Evolutionary conservation across 345 rosid genomes (phyloP).

Genomic region (Eucalyptus virginea): DNA sequence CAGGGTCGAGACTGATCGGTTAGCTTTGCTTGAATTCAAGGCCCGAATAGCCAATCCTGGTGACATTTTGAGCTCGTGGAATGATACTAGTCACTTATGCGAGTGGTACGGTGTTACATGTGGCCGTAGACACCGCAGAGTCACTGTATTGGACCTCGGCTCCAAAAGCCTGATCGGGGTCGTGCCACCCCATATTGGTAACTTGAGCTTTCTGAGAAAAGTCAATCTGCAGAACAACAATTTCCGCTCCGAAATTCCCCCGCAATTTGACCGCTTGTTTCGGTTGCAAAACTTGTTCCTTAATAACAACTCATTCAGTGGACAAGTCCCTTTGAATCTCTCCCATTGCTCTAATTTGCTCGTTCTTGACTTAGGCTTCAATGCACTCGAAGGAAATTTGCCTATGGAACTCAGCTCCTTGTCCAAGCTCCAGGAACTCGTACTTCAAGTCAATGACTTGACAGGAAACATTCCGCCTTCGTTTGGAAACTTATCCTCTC

Average conservation of each 20-base stretch:
- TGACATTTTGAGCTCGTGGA: background rate
- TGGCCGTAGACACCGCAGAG: background rate
- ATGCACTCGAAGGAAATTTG: background rate
- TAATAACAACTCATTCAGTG: background rate
- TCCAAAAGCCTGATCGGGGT: accelerated
- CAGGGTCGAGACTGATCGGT: accelerated
- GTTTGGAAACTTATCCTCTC: constrained; percentile 1
- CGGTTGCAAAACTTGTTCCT: accelerated
- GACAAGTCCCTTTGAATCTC: constrained; percentile 1
- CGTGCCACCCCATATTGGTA: accelerated
- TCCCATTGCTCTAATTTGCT: background rate
- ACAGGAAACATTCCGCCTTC: background rate
- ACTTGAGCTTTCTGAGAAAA: background rate
- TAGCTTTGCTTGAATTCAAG: background rate
- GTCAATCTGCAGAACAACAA: accelerated
- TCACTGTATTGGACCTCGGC: accelerated
- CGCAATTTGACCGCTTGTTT: accelerated
- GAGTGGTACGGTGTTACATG: accelerated
- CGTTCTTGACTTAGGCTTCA: accelerated
- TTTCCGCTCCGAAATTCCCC: accelerated
- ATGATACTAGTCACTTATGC: accelerated
- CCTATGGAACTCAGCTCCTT: background rate
- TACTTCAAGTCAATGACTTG: accelerated
- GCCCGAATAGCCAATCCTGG: accelerated
- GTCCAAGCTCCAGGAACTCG: background rate